A percentile compares a stretch with the other conserved stretches of the same genome.
Conservation (phyloP, 73 alveolate species). For the Stentor coeruleus region DNA sequence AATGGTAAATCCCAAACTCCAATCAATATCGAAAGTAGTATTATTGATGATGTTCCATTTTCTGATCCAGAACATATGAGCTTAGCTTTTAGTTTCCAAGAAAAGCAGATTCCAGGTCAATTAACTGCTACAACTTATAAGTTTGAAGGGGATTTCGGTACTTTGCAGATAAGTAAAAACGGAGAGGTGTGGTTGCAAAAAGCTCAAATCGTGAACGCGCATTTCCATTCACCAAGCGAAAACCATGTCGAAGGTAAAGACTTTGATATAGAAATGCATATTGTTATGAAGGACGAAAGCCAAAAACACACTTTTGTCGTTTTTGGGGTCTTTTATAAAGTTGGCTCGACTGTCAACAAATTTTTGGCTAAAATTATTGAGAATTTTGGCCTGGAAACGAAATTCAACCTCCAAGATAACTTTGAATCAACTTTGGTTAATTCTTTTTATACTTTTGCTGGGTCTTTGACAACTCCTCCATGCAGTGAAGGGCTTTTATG, state of each 20-base stretch:
- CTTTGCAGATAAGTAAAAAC: background rate
- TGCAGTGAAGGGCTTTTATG: conserved; percentile 77
- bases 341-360: background rate
- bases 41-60: background rate
- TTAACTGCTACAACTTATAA: background rate
- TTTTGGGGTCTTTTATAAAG: background rate
- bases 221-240: conserved; percentile 86
- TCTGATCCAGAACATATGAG: background rate
- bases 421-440: background rate
- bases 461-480: conserved; percentile 74
- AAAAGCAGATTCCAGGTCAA: background rate
- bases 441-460: conserved; percentile 51
- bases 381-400: background rate
- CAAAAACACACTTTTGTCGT: background rate
- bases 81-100: background rate
- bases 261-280: conserved; percentile 79
- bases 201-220: conserved; percentile 35
- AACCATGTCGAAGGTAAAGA: conserved; percentile 63
- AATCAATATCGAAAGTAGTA: background rate
- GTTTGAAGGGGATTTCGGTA: background rate
- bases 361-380: background rate
- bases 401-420: background rate
- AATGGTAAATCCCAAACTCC: conserved; percentile 5
- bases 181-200: background rate
- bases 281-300: conserved; percentile 43